A percentile compares a stretch with the other conserved stretches of the same genome.
Evolutionary conservation across 2,329 filamentous ascomycete species (phyloP).

Genomic region (Gaeumannomyces tritici): DNA sequence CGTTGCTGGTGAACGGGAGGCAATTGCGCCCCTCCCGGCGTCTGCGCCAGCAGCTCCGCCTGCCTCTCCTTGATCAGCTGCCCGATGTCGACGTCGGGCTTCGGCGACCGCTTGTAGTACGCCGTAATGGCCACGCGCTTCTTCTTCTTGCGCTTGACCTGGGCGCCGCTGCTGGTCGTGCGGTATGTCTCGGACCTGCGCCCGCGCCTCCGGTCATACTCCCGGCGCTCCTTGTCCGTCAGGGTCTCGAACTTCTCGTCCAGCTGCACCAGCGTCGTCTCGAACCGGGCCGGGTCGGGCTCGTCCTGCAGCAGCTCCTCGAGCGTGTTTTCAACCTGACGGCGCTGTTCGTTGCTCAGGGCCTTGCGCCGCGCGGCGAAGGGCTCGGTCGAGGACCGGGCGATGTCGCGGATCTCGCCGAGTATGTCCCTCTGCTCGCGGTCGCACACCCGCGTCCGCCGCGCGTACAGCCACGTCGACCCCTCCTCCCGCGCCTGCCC

Average conservation of each 20-base stretch:
- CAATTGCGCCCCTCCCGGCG: background rate
- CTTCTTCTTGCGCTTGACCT: background rate
- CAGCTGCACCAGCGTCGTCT: slow-evolving; percentile 1
- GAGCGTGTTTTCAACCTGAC: background rate
- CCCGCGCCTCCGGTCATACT: background rate
- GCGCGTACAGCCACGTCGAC: slow-evolving; percentile 1
- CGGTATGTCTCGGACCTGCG: background rate
- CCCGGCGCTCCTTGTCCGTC: background rate
- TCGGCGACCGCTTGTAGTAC: slow-evolving; percentile 1
- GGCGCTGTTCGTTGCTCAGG: background rate
- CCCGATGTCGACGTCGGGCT: background rate
- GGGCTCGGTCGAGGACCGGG: background rate
- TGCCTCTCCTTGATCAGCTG: background rate
- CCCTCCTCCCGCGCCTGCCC: background rate
- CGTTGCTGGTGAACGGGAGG: background rate
- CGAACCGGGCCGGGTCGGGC: background rate
- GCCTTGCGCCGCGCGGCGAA: background rate
- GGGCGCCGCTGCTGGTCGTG: background rate
- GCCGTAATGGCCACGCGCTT: slow-evolving; percentile 4
- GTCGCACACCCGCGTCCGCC: background rate
- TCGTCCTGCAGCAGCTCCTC: background rate
- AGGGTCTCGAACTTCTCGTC: background rate
- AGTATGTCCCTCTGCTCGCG: background rate
- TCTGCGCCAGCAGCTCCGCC: background rate
- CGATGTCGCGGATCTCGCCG: background rate